Evolutionary conservation across 768 basidiomycete genomes (phyloP).

Genomic region (Boletellus sp.): DNA sequence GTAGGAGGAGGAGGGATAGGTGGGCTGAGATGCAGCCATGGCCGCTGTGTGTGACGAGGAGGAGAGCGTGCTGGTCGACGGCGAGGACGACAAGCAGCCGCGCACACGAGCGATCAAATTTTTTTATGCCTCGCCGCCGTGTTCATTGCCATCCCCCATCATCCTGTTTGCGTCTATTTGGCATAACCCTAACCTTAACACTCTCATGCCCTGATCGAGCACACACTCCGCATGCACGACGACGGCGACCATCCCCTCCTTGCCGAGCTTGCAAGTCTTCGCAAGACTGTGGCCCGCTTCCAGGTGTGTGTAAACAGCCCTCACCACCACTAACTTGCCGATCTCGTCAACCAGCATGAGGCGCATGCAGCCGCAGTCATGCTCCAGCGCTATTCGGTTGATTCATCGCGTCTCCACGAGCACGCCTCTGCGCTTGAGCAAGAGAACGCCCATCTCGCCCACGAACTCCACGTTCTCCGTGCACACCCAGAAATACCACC

Average conservation of each 20-base stretch:
- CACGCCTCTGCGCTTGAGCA: constrained; percentile 41
- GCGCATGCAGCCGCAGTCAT: constrained; percentile 62
- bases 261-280: constrained; percentile 44
- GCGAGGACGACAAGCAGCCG: neutral
- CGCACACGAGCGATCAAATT: constrained; percentile 11
- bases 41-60: constrained; percentile 3
- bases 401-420: constrained; percentile 34
- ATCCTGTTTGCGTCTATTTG: constrained; percentile 20
- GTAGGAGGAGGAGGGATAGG: constrained; percentile 27
- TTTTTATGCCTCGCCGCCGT: constrained; percentile 3
- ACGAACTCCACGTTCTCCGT: constrained; percentile 56
- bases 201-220: neutral
- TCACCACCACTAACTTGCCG: neutral
- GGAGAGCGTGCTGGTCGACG: constrained; percentile 4
- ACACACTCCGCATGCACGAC: constrained; percentile 4
- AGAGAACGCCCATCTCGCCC: constrained; percentile 54
- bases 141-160: neutral
- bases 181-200: constrained; percentile 21
- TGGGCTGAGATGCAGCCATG: constrained; percentile 24
- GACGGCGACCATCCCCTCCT: constrained; percentile 42
- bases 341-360: constrained; percentile 50
- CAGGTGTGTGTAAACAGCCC: constrained; percentile 35
- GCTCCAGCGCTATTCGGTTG: constrained; percentile 59
- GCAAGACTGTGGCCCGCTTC: constrained; percentile 44
- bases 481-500: constrained; percentile 45